phyloP scores from a whole-genome alignment of 768 basidiomycete genomes.

The Mycena latifolia region DNA sequence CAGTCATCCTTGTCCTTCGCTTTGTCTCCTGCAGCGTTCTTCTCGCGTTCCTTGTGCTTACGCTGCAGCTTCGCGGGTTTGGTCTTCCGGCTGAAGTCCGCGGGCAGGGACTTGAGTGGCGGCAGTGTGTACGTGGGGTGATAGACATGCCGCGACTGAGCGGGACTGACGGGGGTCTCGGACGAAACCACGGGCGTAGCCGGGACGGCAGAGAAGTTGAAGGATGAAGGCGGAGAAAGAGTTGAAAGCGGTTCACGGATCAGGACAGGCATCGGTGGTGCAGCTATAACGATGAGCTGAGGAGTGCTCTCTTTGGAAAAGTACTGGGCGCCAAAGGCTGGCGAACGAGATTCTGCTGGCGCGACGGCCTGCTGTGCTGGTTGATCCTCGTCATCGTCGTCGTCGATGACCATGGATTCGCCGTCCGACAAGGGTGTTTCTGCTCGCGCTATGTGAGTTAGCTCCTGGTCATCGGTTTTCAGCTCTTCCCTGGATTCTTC shows the following conservation, averaged over 20 bases:
- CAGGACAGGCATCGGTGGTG: slow-evolving; percentile 41
- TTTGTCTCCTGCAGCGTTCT: slow-evolving; percentile 52
- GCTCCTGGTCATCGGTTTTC: not conserved
- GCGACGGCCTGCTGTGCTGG: slow-evolving; percentile 3
- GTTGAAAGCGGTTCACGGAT: slow-evolving; percentile 43
- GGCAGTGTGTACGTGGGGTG: slow-evolving; percentile 62
- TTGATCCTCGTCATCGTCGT: slow-evolving; percentile 28
- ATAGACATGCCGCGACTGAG: slow-evolving; percentile 47
- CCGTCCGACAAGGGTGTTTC: slow-evolving; percentile 27
- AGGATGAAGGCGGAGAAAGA: slow-evolving; percentile 41
- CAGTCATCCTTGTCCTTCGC: slow-evolving; percentile 65
- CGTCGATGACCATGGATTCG: slow-evolving; percentile 37
- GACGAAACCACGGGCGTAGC: slow-evolving; percentile 34
- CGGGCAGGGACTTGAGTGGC: slow-evolving; percentile 59
- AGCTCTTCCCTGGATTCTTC: slow-evolving; percentile 4
- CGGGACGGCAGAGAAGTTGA: slow-evolving; percentile 39
- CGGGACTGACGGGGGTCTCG: slow-evolving; percentile 26
- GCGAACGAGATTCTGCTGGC: not conserved
- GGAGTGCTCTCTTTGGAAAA: slow-evolving; percentile 32
- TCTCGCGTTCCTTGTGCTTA: slow-evolving; percentile 63
- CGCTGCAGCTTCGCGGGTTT: slow-evolving; percentile 60
- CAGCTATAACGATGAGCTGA: slow-evolving; percentile 22
- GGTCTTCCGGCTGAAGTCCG: slow-evolving; percentile 62
- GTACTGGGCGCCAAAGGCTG: not conserved
- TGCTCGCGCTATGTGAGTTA: slow-evolving; percentile 4